These are phyloP conservation scores for Solanum chiquidenum DNA, from an alignment of 257 asterid species.

Conservation along the genomic window DNA sequence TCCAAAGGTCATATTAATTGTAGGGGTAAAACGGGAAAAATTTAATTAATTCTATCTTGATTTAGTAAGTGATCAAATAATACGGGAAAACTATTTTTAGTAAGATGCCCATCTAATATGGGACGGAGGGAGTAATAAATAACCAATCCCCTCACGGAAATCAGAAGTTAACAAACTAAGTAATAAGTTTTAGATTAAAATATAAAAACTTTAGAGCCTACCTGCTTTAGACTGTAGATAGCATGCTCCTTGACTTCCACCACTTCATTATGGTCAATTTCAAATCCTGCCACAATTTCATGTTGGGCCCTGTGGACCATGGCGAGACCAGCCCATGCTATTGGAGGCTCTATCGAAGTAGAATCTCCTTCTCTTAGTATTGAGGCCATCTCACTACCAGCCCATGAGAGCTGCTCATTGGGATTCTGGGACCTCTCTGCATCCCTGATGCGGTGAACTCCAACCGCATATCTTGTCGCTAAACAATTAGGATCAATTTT, in stretches of 20 bases:
- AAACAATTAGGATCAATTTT: constrained; percentile 94
- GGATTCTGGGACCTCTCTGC: constrained; percentile 96
- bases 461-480: constrained; percentile 88
- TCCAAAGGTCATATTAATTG: no score
- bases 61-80: no score
- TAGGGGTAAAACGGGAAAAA: no score
- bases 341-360: constrained; percentile 52
- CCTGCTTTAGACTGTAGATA: constrained; percentile 83
- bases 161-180: not conserved
- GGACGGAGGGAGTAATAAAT: not conserved
- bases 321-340: constrained; percentile 97
- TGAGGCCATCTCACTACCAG: constrained; percentile 98
- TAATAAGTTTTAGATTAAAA: not conserved
- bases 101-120: no score
- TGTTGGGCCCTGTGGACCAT: constrained; percentile 91
- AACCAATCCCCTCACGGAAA: not conserved
- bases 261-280: constrained; percentile 61
- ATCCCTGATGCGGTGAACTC: constrained; percentile 82
- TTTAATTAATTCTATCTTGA: no score
- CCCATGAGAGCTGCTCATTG: constrained; percentile 92
- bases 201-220: not conserved
- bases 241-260: constrained; percentile 81
- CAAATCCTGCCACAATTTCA: constrained; percentile 88
- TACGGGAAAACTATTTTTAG: no score
- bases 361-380: constrained; percentile 89